phyloP scores from a whole-genome alignment of 225 moss, liverwort and hornwort genomes.

The Marchantia polymorpha region DNA sequence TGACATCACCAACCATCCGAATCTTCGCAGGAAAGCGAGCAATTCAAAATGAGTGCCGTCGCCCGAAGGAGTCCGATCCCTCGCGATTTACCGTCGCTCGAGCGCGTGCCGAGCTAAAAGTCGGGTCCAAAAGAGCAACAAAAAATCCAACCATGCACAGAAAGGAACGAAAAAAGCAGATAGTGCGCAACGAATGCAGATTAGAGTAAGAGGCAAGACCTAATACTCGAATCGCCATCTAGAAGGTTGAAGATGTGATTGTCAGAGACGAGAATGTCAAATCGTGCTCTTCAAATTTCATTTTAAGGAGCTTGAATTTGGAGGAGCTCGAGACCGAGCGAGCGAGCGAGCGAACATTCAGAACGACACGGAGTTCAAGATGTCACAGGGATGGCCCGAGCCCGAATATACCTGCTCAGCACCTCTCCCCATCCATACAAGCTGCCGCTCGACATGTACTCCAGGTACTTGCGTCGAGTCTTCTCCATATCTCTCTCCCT shows the following conservation, averaged over 20 bases:
- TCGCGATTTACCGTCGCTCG: neutral
- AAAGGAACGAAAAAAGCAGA: neutral
- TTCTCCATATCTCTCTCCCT: too few relatives aligned
- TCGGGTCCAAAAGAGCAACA: neutral
- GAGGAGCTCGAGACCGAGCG: too few relatives aligned
- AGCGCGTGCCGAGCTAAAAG: neutral
- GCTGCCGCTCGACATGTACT: neutral
- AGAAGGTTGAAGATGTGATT: neutral
- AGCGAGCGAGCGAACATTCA: too few relatives aligned
- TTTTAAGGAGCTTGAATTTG: neutral
- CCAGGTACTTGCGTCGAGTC: too few relatives aligned
- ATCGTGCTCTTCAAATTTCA: neutral
- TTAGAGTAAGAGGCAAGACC: neutral
- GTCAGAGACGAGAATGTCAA: neutral
- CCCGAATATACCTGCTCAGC: neutral
- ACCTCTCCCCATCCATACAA: neutral
- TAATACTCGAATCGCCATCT: conserved; percentile 20
- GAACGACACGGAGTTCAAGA: neutral
- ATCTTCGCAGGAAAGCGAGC: neutral
- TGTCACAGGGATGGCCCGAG: neutral
- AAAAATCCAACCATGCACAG: neutral
- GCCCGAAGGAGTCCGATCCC: neutral
- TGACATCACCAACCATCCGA: neutral
- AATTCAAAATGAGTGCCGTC: too few relatives aligned
- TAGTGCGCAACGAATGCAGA: neutral